Evolutionary conservation across 352 stramenopile genomes (phyloP), one percentile per base, ranked within the genome.

Genomic region (Thalassiosira ordinaria): DNA sequence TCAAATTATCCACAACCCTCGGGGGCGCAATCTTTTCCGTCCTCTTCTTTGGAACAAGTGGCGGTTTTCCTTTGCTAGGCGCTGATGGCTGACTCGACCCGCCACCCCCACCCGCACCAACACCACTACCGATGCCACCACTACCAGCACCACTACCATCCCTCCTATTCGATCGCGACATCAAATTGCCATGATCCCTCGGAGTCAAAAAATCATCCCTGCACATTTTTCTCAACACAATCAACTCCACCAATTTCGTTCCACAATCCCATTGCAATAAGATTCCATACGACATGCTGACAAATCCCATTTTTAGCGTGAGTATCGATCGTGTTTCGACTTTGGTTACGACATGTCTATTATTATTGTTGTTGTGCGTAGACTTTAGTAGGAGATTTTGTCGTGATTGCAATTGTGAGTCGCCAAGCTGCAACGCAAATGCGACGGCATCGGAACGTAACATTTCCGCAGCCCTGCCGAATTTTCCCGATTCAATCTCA

Each of bases 201-300:
- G n/a, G n/a, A n/a, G 64, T 52, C 33, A 82, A 89, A 61, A 93
- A 93, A 52, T 86, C 85, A 66, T 91, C 81, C 46, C 85, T 47
- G 59, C 88, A 93, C 85, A 93, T 91, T 62, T 93, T 93, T 33
- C 84, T 53, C 35, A 93, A 63, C 18, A 88, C 72, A 66, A 93
- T 84, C 59, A 90, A 79, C 14, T 85, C 60, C 46, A 89, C 80
- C 57, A 85, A 73, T 33, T 66, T 72, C 5, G 78, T 85, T 13
- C 20, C 33, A 64, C 37, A 69, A 49, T 93, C 85, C 88, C 88
- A 93, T 74, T 82, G 78, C 18, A 93, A 55, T 24, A 93, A 57
- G 8, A 93, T 78, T 22, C 88, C 88, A 78, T 93, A 93, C 52
- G 84, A 81, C 71, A 93, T 87, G 16, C 78, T 88, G 9, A 93